phyloP scores from a whole-genome alignment of 768 basidiomycete genomes.

The Boletus coccyginus region DNA sequence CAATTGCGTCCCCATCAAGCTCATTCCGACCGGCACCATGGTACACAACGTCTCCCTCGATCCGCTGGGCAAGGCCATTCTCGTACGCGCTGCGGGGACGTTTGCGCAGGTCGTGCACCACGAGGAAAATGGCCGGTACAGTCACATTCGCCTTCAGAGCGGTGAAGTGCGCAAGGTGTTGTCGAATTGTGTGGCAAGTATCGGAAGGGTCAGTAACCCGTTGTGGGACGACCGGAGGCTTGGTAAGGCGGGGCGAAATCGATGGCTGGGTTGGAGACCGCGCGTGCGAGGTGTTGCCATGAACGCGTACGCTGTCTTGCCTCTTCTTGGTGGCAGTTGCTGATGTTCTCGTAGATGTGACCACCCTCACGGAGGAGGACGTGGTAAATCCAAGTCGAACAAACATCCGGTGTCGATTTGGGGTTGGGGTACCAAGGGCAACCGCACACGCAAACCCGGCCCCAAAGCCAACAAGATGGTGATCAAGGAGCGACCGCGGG shows the following conservation, averaged over 20 bases:
- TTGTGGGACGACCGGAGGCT: conserved; percentile 81
- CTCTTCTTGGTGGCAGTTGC: background rate
- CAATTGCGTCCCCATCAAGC: conserved; percentile 87
- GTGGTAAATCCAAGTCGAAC: conserved; percentile 96
- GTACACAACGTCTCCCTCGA: conserved; percentile 83
- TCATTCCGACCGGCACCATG: conserved; percentile 90
- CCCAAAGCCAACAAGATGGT: conserved; percentile 92
- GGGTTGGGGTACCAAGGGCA: conserved; percentile 93
- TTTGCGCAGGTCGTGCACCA: conserved; percentile 81
- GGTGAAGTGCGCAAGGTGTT: conserved; percentile 90
- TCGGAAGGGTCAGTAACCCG: conserved; percentile 90
- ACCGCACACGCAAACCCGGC: conserved; percentile 88
- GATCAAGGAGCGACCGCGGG: conserved; percentile 79
- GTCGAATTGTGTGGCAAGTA: conserved; percentile 79
- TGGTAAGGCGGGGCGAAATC: conserved; percentile 87
- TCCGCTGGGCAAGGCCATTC: conserved; percentile 71
- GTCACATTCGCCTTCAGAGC: conserved; percentile 82
- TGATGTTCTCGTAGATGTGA: conserved; percentile 52
- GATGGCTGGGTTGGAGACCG: conserved; percentile 86
- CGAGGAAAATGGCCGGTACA: conserved; percentile 67
- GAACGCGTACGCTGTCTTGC: conserved; percentile 69
- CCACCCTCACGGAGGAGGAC: conserved; percentile 96
- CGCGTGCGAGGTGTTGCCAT: conserved; percentile 93
- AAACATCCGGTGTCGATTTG: conserved; percentile 90
- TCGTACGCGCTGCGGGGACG: conserved; percentile 88